phyloP scores from a whole-genome alignment of 176 grass and related monocot genomes.

The Puccinellia tenuiflora region DNA sequence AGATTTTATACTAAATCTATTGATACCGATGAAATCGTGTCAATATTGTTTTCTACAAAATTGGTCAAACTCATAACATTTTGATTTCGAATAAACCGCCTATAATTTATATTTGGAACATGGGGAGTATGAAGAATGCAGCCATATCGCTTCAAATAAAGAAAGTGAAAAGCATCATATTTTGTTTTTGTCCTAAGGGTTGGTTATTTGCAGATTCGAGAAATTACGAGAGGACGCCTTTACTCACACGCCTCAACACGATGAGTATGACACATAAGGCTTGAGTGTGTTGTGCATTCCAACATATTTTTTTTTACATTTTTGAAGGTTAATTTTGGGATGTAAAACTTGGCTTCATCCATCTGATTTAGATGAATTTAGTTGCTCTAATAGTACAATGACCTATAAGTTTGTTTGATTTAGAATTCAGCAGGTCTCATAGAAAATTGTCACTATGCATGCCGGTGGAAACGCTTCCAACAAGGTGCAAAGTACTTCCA shows the following conservation, averaged over 20 bases:
- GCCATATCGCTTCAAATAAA: too few species aligned
- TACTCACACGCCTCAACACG: conserved; percentile 55
- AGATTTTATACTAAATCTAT: too few species aligned
- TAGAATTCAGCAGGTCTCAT: neutral
- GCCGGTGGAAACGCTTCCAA: neutral
- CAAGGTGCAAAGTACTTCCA: neutral
- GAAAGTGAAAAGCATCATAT: neutral
- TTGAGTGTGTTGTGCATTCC: neutral
- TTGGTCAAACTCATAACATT: too few species aligned
- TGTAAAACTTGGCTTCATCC: too few species aligned
- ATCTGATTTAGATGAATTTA: neutral
- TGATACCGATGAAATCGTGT: too few species aligned
- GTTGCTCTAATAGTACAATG: neutral
- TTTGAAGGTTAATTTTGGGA: too few species aligned
- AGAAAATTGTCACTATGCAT: neutral
- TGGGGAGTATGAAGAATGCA: too few species aligned
- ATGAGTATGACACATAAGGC: conserved; percentile 42
- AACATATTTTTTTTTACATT: neutral
- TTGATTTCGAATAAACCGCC: too few species aligned
- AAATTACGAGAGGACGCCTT: conserved; percentile 78
- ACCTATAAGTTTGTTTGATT: neutral
- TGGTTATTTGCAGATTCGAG: conserved; percentile 53
- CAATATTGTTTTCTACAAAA: too few species aligned
- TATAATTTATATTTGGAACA: too few species aligned
- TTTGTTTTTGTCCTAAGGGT: neutral